A percentile compares a stretch with the other conserved stretches of the same genome.
Evolutionary conservation across 1,139 yeast species (phyloP).

Genomic region (Suhomyces bolitotheri): DNA sequence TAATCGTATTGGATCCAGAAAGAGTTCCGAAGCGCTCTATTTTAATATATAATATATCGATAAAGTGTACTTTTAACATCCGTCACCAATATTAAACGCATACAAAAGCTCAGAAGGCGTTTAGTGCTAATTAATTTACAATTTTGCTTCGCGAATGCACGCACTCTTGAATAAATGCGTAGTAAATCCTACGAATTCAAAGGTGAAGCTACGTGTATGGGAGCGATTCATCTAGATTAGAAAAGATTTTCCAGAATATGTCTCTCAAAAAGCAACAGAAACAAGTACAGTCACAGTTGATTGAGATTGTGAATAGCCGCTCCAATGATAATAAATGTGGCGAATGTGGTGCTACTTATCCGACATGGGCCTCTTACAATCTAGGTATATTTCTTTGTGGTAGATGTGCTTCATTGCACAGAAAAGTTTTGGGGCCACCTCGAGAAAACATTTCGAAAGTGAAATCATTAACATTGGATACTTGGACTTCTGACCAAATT

Average conservation of each 20-base stretch:
- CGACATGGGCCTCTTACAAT: constrained; percentile 55
- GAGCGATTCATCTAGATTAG: too few relatives aligned
- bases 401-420: constrained; percentile 75
- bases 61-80: too few relatives aligned
- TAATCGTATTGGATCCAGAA: constrained; percentile 1
- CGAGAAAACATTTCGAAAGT: constrained; percentile 56
- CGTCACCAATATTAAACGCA: too few relatives aligned
- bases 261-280: constrained; percentile 38
- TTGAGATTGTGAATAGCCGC: constrained; percentile 43
- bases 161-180: too few relatives aligned
- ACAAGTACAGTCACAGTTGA: constrained; percentile 42
- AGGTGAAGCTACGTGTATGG: too few relatives aligned
- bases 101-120: background rate
- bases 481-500: constrained; percentile 66
- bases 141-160: too few relatives aligned
- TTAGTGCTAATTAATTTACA: too few relatives aligned
- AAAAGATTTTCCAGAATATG: too few relatives aligned
- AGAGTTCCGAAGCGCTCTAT: background rate
- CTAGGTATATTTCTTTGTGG: constrained; percentile 74
- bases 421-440: constrained; percentile 63
- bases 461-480: constrained; percentile 79
- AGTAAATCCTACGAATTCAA: too few relatives aligned
- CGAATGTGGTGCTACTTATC: constrained; percentile 65
- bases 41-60: background rate
- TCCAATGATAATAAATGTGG: constrained; percentile 64